Evolutionary conservation across 768 basidiomycete genomes (phyloP).

Genomic region (Boletus pseudopeckii): DNA sequence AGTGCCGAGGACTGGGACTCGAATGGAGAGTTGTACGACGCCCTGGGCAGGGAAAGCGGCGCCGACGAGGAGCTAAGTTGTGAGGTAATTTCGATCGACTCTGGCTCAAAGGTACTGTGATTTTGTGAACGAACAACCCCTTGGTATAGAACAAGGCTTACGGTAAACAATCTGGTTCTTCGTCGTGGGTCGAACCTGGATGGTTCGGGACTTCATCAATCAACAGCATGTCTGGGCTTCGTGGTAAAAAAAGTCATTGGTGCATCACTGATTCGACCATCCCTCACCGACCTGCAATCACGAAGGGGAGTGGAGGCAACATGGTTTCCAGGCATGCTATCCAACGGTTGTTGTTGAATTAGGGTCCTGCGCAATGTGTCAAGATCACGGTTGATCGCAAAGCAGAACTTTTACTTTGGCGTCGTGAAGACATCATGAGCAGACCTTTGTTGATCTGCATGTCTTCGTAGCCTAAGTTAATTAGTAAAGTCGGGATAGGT

Average conservation of each 20-base stretch:
- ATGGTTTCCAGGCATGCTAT: not conserved
- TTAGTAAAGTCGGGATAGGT: not conserved
- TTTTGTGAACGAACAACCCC: not conserved
- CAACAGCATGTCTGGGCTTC: slow-evolving; percentile 3
- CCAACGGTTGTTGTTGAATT: not conserved
- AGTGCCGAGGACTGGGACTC: slow-evolving; percentile 3
- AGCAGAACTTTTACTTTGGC: not conserved
- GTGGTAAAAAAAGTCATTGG: slow-evolving; percentile 1
- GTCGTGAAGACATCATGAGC: slow-evolving; percentile 6
- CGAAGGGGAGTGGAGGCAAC: not conserved
- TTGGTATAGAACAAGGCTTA: not conserved
- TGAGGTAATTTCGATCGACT: not conserved
- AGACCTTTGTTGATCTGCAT: not conserved
- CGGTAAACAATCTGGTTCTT: slow-evolving; percentile 21
- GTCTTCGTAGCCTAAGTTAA: slow-evolving; percentile 8
- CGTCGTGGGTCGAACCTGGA: not conserved
- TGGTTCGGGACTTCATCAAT: not conserved
- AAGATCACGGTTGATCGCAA: not conserved
- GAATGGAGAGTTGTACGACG: slow-evolving; percentile 15
- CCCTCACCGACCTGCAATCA: slow-evolving; percentile 8
- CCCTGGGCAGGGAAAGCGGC: slow-evolving; percentile 3
- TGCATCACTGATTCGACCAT: not conserved
- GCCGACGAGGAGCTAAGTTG: not conserved
- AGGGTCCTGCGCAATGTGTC: not conserved
- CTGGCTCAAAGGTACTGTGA: slow-evolving; percentile 16